A percentile compares a stretch with the other conserved stretches of the same genome.
These are phyloP conservation scores for Microcos paniculata DNA, from an alignment of 345 rosid genomes.

Conservation along the genomic window DNA sequence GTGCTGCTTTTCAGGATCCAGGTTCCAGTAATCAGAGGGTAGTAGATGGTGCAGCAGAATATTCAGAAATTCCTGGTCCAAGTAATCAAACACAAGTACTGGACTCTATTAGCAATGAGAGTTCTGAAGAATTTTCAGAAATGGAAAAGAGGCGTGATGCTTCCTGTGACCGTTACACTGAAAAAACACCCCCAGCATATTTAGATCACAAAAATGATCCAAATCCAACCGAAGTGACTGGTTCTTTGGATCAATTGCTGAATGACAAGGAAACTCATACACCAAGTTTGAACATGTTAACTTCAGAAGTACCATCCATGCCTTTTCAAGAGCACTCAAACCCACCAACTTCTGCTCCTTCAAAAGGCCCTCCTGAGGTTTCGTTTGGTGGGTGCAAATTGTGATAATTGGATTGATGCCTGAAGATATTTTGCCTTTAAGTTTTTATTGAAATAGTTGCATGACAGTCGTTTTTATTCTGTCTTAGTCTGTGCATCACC, in stretches of 20 bases:
- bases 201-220: slow-evolving; percentile 23
- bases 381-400: slow-evolving; percentile 48
- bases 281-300: slow-evolving; percentile 35
- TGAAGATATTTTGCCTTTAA: background rate
- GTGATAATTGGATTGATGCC: background rate
- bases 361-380: slow-evolving; percentile 31
- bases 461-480: slow-evolving; percentile 1
- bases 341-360: slow-evolving; percentile 40
- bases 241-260: slow-evolving; percentile 28
- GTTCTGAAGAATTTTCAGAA: slow-evolving; percentile 41
- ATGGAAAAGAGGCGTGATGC: slow-evolving; percentile 65
- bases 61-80: slow-evolving; percentile 31
- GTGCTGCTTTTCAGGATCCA: slow-evolving; percentile 24
- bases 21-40: too few species aligned
- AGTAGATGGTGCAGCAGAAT: too few species aligned
- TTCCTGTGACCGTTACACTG: slow-evolving; percentile 31
- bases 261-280: slow-evolving; percentile 42
- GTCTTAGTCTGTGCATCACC: slow-evolving; percentile 56
- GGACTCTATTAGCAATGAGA: slow-evolving; percentile 10
- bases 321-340: slow-evolving; percentile 49
- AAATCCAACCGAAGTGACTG: slow-evolving; percentile 27
- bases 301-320: slow-evolving; percentile 35
- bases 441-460: background rate
- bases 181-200: slow-evolving; percentile 25
- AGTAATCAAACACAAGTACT: slow-evolving; percentile 37